Evolutionary conservation across 306 rosid genomes (phyloP).

Genomic region (Gynostemma pentaphyllum): DNA sequence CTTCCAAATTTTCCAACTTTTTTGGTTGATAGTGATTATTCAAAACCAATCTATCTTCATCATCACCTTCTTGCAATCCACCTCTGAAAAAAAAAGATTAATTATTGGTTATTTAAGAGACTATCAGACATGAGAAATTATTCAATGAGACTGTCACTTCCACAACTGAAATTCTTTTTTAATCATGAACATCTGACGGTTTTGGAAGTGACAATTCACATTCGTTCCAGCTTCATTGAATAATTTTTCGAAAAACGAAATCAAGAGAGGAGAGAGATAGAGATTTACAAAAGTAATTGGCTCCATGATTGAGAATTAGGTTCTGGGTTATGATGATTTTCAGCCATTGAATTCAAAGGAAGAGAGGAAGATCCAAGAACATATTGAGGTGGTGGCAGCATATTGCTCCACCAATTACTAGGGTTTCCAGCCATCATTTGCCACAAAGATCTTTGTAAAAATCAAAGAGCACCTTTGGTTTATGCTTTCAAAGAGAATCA

Average conservation of each 20-base stretch:
- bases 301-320: constrained; percentile 12
- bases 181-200: no score
- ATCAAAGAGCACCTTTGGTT: background rate
- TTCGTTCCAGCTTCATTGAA: no score
- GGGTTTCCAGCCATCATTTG: constrained; percentile 13
- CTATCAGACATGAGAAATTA: background rate
- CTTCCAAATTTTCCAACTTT: constrained; percentile 3
- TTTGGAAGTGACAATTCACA: no score
- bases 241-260: no score
- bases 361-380: constrained; percentile 9
- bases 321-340: constrained; percentile 1
- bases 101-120: no score
- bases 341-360: constrained; percentile 1
- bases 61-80: background rate
- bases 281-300: background rate
- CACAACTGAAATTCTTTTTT: no score
- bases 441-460: background rate
- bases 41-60: constrained; percentile 6
- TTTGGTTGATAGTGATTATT: constrained; percentile 7
- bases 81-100: constrained; percentile 7
- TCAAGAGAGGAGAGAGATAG: background rate
- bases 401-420: constrained; percentile 7
- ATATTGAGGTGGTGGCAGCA: constrained; percentile 7
- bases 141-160: no score
- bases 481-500: constrained; percentile 5